These are phyloP conservation scores for Epichloe glyceriae DNA, from an alignment of 2,329 filamentous ascomycete species.

Conservation along the genomic window DNA sequence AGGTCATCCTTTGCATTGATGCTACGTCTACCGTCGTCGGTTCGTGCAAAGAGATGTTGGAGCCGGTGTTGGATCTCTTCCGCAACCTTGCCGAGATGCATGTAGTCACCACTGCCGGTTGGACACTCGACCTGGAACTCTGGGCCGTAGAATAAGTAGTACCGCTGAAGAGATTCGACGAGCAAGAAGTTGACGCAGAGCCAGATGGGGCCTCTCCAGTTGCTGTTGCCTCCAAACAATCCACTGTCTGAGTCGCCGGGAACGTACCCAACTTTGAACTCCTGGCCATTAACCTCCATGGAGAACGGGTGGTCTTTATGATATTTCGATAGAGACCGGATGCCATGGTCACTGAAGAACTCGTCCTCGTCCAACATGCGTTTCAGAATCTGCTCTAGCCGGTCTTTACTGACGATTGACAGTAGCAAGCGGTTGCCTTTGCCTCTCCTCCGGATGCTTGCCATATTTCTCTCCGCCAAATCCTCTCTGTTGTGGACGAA, in stretches of 20 bases:
- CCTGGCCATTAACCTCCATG: slow-evolving; percentile 91
- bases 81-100: slow-evolving; percentile 90
- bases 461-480: slow-evolving; percentile 84
- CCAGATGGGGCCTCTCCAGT: slow-evolving; percentile 95
- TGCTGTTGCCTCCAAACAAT: slow-evolving; percentile 92
- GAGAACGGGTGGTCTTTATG: slow-evolving; percentile 84
- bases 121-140: slow-evolving; percentile 85
- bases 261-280: slow-evolving; percentile 78
- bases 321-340: slow-evolving; percentile 81
- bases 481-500: slow-evolving; percentile 82
- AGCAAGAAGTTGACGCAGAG: slow-evolving; percentile 91
- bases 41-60: slow-evolving; percentile 78
- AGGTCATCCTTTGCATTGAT: slow-evolving; percentile 76
- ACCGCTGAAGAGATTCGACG: slow-evolving; percentile 86
- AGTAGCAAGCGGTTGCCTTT: slow-evolving; percentile 81
- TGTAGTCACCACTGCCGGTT: slow-evolving; percentile 81
- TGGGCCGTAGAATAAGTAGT: slow-evolving; percentile 91
- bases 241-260: slow-evolving; percentile 94
- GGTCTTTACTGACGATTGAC: slow-evolving; percentile 83
- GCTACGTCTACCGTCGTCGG: slow-evolving; percentile 74
- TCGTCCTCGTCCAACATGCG: slow-evolving; percentile 92
- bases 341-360: slow-evolving; percentile 81
- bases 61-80: slow-evolving; percentile 91
- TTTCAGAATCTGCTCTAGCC: slow-evolving; percentile 76
- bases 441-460: slow-evolving; percentile 78